Base-by-base conservation (phyloP, 805 yeast species). In the Wickerhamomyces bisporus region DNA sequence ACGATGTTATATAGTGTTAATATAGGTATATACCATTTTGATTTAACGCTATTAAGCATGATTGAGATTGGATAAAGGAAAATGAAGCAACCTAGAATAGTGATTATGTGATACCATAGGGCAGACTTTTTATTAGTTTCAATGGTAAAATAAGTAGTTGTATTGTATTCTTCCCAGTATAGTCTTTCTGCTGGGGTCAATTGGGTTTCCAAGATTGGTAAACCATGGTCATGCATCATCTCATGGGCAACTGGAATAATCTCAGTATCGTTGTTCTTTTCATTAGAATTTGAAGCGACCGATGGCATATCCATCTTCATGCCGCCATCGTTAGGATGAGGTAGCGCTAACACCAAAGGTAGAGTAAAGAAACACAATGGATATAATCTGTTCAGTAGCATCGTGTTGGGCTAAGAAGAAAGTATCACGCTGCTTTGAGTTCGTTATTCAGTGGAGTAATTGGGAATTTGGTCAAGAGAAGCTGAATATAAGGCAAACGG, bases 131-230 rank as follows among this genome's bases (percentile, higher is more conserved):
- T 70, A 4, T 77, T 70, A 3, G 71, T 49, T 0, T 69, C 71
- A 11, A 74, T 53, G 7, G 75, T 78, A 62, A 86, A 78, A 57
- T 71, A 88, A 3, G 86, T 79, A 2, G 91, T 81, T 12, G 94
- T 77, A 53, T 84, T 78, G 61, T 88, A 89, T 19, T 61, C 56
- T 34, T 77, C 79, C 97, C 97, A 89, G 60, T 73, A 89, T 20
- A 70, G 56, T 39, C 77, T 65, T 58, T 88, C 96, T 32, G 78
- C 83, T 1, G 89, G 81, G 14, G 79, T 70, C 34, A 89, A 68
- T 15, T 75, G 53, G 2, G 84, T 81, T 42, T 71, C 56, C 32
- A 88, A 66, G 30, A 89, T 85, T 1, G 95, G 89, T 46, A 75
- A 52, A 0, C 95, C 95, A 53, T 86, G 95, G 34, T 60, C 55